phyloP scores from a whole-genome alignment of 2,329 filamentous ascomycete species.

The Sporothrix euskadiensis region DNA sequence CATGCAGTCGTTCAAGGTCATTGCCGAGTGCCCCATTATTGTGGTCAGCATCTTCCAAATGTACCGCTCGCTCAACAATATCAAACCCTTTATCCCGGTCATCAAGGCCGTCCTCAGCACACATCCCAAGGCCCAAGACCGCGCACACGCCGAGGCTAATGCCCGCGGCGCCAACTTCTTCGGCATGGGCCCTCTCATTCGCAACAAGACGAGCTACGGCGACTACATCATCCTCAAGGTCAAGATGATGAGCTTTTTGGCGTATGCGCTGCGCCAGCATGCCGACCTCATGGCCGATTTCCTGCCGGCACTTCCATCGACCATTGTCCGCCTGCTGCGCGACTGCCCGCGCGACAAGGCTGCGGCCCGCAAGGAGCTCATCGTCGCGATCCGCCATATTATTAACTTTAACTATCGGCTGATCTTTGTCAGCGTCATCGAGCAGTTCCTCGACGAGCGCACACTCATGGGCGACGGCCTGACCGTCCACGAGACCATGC shows the following conservation, averaged over 20 bases:
- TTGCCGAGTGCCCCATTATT: slow-evolving; percentile 97
- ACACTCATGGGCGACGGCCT: slow-evolving; percentile 94
- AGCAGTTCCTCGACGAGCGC: slow-evolving; percentile 89
- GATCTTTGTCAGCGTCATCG: slow-evolving; percentile 92
- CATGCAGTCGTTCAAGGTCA: slow-evolving; percentile 98
- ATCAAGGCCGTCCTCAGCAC: slow-evolving; percentile 88
- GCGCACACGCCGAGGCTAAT: slow-evolving; percentile 82
- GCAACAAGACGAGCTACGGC: slow-evolving; percentile 89
- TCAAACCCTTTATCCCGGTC: slow-evolving; percentile 86
- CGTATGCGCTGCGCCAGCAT: slow-evolving; percentile 87
- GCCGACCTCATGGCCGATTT: slow-evolving; percentile 86
- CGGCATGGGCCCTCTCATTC: slow-evolving; percentile 89
- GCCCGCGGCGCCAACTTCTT: slow-evolving; percentile 81
- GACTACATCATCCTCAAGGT: slow-evolving; percentile 98
- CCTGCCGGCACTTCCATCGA: slow-evolving; percentile 77
- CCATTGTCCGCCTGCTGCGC: slow-evolving; percentile 86
- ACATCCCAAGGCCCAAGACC: slow-evolving; percentile 89
- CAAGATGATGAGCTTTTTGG: slow-evolving; percentile 98
- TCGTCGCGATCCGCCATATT: slow-evolving; percentile 96
- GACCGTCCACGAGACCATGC: slow-evolving; percentile 95
- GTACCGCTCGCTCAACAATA: slow-evolving; percentile 76
- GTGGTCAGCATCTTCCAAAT: slow-evolving; percentile 98
- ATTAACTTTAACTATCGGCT: slow-evolving; percentile 99
- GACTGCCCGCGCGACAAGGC: slow-evolving; percentile 96
- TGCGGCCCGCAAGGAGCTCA: slow-evolving; percentile 85